Conservation (phyloP, 164 flowering plant species). For the Brasenia schreberi region DNA sequence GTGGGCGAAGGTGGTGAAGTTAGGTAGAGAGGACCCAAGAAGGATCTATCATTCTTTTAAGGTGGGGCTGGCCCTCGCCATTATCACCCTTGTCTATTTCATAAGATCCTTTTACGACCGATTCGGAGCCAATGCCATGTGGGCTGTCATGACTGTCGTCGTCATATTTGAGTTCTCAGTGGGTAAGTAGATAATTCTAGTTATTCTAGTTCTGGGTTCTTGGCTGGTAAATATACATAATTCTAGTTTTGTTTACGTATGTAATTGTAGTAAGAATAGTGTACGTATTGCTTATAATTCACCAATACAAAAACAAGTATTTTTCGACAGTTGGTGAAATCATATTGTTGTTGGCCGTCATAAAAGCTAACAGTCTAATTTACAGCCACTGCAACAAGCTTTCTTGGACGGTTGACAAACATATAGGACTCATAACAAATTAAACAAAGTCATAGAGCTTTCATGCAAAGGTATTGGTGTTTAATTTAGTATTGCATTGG, state of each 20-base stretch:
- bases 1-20: constrained; percentile 20
- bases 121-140: constrained; percentile 51
- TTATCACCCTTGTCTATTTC: constrained; percentile 60
- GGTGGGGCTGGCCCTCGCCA: constrained; percentile 65
- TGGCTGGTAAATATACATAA: too few relatives aligned
- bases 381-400: too few relatives aligned
- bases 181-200: constrained; percentile 17
- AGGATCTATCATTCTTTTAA: constrained; percentile 55
- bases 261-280: too few relatives aligned
- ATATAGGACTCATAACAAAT: too few relatives aligned
- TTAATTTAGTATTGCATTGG: not conserved
- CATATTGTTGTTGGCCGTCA: too few relatives aligned
- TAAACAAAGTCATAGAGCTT: too few relatives aligned
- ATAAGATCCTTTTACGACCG: constrained; percentile 41
- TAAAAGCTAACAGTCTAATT: too few relatives aligned
- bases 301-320: not conserved
- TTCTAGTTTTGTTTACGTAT: too few relatives aligned
- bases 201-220: too few relatives aligned
- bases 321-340: too few relatives aligned
- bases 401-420: too few relatives aligned
- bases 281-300: not conserved
- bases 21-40: constrained; percentile 71
- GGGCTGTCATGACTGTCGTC: constrained; percentile 79
- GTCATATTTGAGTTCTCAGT: constrained; percentile 70
- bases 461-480: not conserved